Conservation (phyloP, 2,329 filamentous ascomycete species). For the Monilinia aucupariae region DNA sequence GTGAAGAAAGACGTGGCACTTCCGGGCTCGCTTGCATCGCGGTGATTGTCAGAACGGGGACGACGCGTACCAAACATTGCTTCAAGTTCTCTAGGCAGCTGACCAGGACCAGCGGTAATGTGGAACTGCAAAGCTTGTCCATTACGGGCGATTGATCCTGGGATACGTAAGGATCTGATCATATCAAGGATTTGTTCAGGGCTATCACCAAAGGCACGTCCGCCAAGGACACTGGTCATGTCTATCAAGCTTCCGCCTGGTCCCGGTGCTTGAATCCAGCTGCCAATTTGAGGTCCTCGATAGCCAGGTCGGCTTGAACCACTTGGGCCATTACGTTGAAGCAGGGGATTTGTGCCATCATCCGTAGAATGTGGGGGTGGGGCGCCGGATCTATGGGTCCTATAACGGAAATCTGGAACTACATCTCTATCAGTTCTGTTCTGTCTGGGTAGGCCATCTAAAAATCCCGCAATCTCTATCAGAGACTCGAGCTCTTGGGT, state of each 20-base stretch:
- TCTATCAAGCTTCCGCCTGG: constrained; percentile 36
- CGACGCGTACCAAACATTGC: constrained; percentile 37
- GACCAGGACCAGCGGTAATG: constrained; percentile 46
- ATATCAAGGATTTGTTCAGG: constrained; percentile 32
- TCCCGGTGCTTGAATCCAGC: constrained; percentile 46
- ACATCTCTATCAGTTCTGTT: constrained; percentile 34
- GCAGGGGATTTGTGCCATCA: constrained; percentile 80
- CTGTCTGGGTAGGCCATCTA: neutral
- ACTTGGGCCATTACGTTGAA: constrained; percentile 53
- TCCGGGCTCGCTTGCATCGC: constrained; percentile 33
- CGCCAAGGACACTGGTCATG: constrained; percentile 29
- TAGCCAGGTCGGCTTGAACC: constrained; percentile 42
- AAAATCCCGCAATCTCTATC: neutral
- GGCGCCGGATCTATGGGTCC: constrained; percentile 49
- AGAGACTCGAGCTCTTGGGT: neutral
- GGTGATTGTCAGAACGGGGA: constrained; percentile 22
- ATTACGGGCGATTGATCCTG: constrained; percentile 37
- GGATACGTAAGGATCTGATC: constrained; percentile 33
- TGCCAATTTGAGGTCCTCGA: constrained; percentile 45
- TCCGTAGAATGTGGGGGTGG: constrained; percentile 53
- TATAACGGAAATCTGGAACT: constrained; percentile 39
- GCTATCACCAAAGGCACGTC: constrained; percentile 33
- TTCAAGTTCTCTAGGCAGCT: constrained; percentile 48
- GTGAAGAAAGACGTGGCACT: constrained; percentile 52
- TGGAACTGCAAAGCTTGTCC: constrained; percentile 56